Evolutionary conservation across 2,329 filamentous ascomycete genomes (phyloP), one percentile per base, ranked within the genome.

Genomic region (Trichoderma endophyticum): DNA sequence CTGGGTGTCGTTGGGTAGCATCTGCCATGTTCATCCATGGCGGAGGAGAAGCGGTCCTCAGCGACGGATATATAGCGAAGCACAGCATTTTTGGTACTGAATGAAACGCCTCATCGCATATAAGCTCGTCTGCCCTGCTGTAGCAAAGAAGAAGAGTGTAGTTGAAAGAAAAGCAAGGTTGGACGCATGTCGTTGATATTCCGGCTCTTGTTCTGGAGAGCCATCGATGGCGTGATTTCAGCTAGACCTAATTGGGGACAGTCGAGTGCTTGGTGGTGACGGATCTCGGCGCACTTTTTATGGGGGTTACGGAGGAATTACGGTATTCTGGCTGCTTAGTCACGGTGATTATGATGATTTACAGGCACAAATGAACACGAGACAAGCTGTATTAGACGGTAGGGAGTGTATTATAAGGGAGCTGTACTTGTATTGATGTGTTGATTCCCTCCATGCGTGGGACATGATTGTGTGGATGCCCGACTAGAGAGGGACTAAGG

Each of bases 161-260:
- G 76, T 74, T 76, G 75, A 34, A 75, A 39, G 60, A 69, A 67
- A 57, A 30, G 73, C 64, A 62, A 51, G 71, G 61, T 70, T 48
- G 54, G 63, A 71, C 72, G 72, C 54, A 66, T 73, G 75, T 74
- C 74, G 74, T 74, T 73, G 48, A 66, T 71, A 70, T 74, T 74
- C 57, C 71, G 72, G 43, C 56, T 67, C 57, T 76, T 56, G 60
- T 70, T 68, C 70, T 74, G 70, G 74, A 73, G 74, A 76, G 76
- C 61, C 75, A 70, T 76, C 77, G 78, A 79, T 79, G 75, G 78
- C 78, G 78, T 79, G 78, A 78, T 79, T 79, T 57, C 28, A 34
- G 75, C 78, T 79, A 79, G 76, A 73, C 76, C 76, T 63, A 73
- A 76, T 74, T 7, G 18, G 71, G 72, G 15, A 34, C 34, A 62